Evolutionary conservation across 1,284 basidiomycete species (phyloP).

Genomic region (Anthracocystis walkeri): DNA sequence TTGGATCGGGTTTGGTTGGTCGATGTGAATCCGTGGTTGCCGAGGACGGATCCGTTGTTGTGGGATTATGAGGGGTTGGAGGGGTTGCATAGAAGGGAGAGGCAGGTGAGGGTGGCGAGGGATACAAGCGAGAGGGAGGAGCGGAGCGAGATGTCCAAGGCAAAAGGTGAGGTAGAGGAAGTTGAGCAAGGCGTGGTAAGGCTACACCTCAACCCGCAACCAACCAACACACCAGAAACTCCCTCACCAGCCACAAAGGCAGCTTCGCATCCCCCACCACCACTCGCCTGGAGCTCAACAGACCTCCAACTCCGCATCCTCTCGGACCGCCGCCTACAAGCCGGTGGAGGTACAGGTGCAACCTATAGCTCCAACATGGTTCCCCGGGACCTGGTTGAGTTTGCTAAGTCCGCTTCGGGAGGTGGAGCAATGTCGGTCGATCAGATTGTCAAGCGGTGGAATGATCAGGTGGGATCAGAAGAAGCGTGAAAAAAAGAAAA

Average conservation of each 20-base stretch:
- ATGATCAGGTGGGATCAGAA: slow-evolving; percentile 20
- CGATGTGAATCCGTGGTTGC: slow-evolving; percentile 90
- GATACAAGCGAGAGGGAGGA: neutral
- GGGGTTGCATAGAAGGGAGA: slow-evolving; percentile 62
- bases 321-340: slow-evolving; percentile 74
- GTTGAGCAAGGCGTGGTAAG: slow-evolving; percentile 33
- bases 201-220: slow-evolving; percentile 22
- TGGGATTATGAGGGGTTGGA: slow-evolving; percentile 85
- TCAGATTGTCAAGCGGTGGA: slow-evolving; percentile 36
- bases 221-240: too few relatives aligned
- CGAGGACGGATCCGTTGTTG: slow-evolving; percentile 85
- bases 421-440: slow-evolving; percentile 18
- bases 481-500: too few relatives aligned
- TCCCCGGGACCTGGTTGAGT: slow-evolving; percentile 83
- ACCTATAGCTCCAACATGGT: slow-evolving; percentile 89
- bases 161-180: slow-evolving; percentile 31
- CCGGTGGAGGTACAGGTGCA: slow-evolving; percentile 19
- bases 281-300: too few relatives aligned
- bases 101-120: neutral
- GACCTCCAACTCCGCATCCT: slow-evolving; percentile 79
- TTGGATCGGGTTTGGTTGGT: slow-evolving; percentile 80
- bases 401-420: slow-evolving; percentile 73
- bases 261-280: too few relatives aligned
- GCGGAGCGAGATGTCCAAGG: neutral
- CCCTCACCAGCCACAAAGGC: too few relatives aligned